A percentile compares a stretch with the other conserved stretches of the same genome.
Evolutionary conservation across 2,329 filamentous ascomycete genomes (phyloP).

Genomic region (Cylindrodendrum hubeiense): DNA sequence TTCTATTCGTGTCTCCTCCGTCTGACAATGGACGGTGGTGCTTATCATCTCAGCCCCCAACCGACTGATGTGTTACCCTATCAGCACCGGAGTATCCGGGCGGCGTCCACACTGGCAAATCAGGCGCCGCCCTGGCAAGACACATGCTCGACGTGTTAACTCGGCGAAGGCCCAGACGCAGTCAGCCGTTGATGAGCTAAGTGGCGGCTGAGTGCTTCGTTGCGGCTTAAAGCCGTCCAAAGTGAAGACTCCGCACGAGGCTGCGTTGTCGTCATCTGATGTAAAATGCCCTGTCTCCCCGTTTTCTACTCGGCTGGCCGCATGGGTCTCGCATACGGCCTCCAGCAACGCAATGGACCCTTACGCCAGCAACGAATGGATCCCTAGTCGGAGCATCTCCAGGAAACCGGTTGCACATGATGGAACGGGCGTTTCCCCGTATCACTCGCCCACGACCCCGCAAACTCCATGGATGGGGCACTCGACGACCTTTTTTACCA

Average conservation of each 20-base stretch:
- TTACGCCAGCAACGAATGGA: not conserved
- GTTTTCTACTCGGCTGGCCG: not conserved
- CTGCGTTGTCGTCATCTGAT: not conserved
- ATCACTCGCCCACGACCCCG: not conserved
- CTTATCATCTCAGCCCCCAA: not conserved
- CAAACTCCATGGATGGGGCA: constrained; percentile 1
- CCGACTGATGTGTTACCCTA: not conserved
- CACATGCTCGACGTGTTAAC: not conserved
- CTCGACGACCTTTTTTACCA: not conserved
- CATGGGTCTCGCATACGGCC: too few relatives aligned
- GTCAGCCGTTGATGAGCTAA: not conserved
- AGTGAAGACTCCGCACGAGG: not conserved
- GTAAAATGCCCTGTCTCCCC: not conserved
- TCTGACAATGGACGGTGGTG: not conserved
- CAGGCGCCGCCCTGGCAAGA: not conserved
- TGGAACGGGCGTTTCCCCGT: not conserved
- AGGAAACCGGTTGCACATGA: not conserved
- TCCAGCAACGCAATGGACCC: not conserved
- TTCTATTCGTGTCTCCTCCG: not conserved
- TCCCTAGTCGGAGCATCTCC: not conserved
- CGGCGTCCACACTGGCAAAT: not conserved
- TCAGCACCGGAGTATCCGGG: too few relatives aligned
- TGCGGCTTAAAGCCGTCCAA: not conserved
- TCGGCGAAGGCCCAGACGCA: not conserved
- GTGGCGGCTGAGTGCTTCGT: not conserved